Base-by-base conservation (phyloP, 2,329 filamentous ascomycete genomes). In the Pyrenochaeta sp. region DNA sequence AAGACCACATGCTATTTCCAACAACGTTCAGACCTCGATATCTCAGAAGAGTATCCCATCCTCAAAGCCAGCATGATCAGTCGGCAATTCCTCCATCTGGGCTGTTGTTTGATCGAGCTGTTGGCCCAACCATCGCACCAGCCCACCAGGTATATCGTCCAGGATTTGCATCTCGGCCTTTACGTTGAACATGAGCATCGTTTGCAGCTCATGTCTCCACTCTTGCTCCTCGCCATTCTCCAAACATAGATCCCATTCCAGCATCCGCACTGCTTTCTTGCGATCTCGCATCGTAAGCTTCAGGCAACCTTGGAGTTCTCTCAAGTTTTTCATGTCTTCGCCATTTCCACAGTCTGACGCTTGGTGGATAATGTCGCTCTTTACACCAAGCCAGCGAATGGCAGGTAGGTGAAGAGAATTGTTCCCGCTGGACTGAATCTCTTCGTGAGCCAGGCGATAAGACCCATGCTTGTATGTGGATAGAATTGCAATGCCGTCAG, bases 131-230 rank as follows among this genome's bases (percentile, higher is more conserved):
- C 71, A 72, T 20, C 52, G 41, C 19, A 60, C 57, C 19, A 72
- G 32, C 7, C 70, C 68, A 14, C 61, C 61, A 7, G 58, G 45
- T 15, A 57, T 29, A 44, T 69, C 65, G 23, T 88, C 85, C 6
- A 89, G 69, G 13, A 84, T 80, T 60, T 94, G 88, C 36, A 93
- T 89, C 63, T 94, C 89, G 0, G 86, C 87, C 61, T 93, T 94
- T 34, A 85, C 58, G 38, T 87, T 87, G 36, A 92, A 72, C 73
- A 88, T 80, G 14, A 93, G 70, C 88, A 93, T 91, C 1, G 78
- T 57, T 60, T 90, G 88, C 11, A 93, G 56, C 57, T 91, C 86
- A 3, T 69, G 68, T 20, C 72, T 71, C 49, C 82, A 72, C 6
- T 75, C 71, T 0, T 55, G 39, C 2, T 74, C 72, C 2, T 74